Base-by-base conservation (phyloP, 2,329 filamentous ascomycete species). In the Harringtonia aguacate region DNA sequence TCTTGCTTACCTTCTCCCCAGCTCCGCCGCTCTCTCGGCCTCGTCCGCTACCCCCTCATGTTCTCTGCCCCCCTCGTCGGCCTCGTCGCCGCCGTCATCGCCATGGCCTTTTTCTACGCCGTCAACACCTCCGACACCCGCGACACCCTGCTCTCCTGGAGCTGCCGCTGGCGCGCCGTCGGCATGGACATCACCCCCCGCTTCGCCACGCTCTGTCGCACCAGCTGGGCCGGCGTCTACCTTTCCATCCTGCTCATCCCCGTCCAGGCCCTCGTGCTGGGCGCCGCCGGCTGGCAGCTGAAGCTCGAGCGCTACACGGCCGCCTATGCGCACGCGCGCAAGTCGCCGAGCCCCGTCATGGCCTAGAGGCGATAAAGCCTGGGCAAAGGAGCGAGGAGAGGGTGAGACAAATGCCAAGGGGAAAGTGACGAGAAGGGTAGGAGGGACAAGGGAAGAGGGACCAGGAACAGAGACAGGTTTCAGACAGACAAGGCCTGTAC, bases 101-200 rank as follows among this genome's bases (percentile, higher is more conserved):
- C 70, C 48, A 70, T 77, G 54, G 61, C 67, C 41, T 68, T 80
- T 58, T 78, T 75, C 57, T 81, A 78, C 54, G 65, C 64, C 44
- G 65, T 75, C 57, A 73, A 78, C 51, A 58, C 66, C 17, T 79
- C 76, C 4, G 60, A 59, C 14, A 65, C 63, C 9, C 61, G 63
- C 46, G 73, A 77, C 55, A 76, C 73, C 8, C 59, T 81, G 12
- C 65, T 79, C 54, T 77, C 73, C 58, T 81, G 77, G 77, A 73
- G 68, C 34, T 81, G 77, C 58, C 73, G 74, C 49, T 81, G 77
- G 77, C 59, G 61, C 9, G 53, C 63, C 20, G 61, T 79, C n/a
- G 57, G 60, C 47, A 78, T 80, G 73, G 52, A 54, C 15, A 55
- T 61, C 30, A 59, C 68, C 48, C 76, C 78, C 27, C 64, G 75